Evolutionary conservation across 495 filamentous ascomycete species (phyloP).

Genomic region (Penicilliopsis zonata): DNA sequence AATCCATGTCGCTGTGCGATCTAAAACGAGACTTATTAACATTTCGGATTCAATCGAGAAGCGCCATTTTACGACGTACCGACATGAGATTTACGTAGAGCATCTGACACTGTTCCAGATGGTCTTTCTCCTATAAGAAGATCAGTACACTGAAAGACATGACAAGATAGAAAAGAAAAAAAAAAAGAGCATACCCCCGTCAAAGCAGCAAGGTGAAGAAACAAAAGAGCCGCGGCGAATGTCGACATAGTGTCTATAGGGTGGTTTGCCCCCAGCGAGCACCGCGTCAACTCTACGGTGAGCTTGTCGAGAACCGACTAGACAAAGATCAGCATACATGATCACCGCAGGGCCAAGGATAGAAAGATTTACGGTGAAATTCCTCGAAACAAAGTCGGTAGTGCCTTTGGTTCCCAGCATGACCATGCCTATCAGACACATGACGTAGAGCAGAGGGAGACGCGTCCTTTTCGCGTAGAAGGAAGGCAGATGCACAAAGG

Average conservation of each 20-base stretch:
- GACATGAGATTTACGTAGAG: slow-evolving; percentile 39
- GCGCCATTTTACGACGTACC: slow-evolving; percentile 15
- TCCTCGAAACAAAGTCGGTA: slow-evolving; percentile 31
- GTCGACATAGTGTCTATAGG: slow-evolving; percentile 28
- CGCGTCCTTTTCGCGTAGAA: slow-evolving; percentile 35
- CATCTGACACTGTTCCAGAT: slow-evolving; percentile 35
- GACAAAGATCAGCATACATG: slow-evolving; percentile 4
- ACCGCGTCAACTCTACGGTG: slow-evolving; percentile 25
- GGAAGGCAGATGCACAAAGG: slow-evolving; percentile 38
- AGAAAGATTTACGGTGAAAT: slow-evolving; percentile 25
- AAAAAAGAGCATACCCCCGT: slow-evolving; percentile 29
- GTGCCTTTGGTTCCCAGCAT: slow-evolving; percentile 38
- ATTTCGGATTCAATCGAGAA: too few species aligned
- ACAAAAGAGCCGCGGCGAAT: slow-evolving; percentile 34
- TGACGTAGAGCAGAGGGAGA: slow-evolving; percentile 30
- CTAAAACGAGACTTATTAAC: slow-evolving; percentile 16
- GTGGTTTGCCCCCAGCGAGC: slow-evolving; percentile 21
- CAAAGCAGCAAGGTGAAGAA: slow-evolving; percentile 36
- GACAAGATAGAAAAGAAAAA: neutral
- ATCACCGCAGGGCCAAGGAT: neutral
- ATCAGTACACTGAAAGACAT: slow-evolving; percentile 6
- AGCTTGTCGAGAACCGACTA: slow-evolving; percentile 31
- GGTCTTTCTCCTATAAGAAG: slow-evolving; percentile 23
- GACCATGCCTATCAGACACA: slow-evolving; percentile 42
- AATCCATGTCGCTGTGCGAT: slow-evolving; percentile 38